A percentile compares a stretch with the other conserved stretches of the same genome.
These are phyloP conservation scores for Exophiala xenobiotica DNA, from an alignment of 2,329 filamentous ascomycete species.

Conservation along the genomic window DNA sequence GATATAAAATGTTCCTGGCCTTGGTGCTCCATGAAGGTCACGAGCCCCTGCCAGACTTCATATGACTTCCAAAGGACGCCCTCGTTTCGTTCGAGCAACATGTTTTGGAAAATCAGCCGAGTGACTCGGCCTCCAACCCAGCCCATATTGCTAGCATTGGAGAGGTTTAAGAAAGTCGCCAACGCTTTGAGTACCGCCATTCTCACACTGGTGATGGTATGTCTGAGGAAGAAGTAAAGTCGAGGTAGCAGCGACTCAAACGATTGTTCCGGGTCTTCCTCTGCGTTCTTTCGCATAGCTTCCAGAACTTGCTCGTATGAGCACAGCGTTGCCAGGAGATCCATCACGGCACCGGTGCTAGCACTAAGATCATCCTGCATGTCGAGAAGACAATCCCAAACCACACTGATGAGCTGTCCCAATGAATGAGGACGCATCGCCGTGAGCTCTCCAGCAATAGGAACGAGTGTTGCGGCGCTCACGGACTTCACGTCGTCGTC, in stretches of 20 bases:
- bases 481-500: constrained; percentile 97
- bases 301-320: constrained; percentile 89
- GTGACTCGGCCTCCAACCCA: constrained; percentile 92
- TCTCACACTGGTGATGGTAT: constrained; percentile 94
- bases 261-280: constrained; percentile 78
- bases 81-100: constrained; percentile 87
- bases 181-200: constrained; percentile 89
- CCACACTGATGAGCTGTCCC: constrained; percentile 82
- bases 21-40: constrained; percentile 51
- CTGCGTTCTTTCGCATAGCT: constrained; percentile 88
- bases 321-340: constrained; percentile 91
- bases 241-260: constrained; percentile 91
- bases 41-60: constrained; percentile 74
- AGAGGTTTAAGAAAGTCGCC: constrained; percentile 86
- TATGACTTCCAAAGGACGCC: constrained; percentile 78
- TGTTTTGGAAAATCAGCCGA: constrained; percentile 88
- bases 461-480: constrained; percentile 94
- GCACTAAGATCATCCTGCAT: constrained; percentile 96
- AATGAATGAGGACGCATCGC: constrained; percentile 75
- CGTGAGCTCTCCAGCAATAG: constrained; percentile 93
- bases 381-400: constrained; percentile 96
- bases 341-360: constrained; percentile 98
- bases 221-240: constrained; percentile 91
- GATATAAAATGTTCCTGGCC: constrained; percentile 61
- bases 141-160: constrained; percentile 73